Evolutionary conservation across 768 basidiomycete genomes (phyloP).

Genomic region (Suillus luteus): DNA sequence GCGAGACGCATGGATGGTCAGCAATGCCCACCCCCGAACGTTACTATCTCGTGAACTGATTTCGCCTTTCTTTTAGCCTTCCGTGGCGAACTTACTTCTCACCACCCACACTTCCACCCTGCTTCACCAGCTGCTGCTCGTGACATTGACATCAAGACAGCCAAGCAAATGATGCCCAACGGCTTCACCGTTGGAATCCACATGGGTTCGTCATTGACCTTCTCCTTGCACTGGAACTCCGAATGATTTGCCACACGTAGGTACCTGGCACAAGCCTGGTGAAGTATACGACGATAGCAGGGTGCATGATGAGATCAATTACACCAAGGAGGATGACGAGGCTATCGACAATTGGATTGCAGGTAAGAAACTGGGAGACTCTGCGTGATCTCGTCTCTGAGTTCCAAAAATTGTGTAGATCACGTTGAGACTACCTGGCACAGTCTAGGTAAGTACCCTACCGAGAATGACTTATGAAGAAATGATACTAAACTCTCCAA

Average conservation of each 20-base stretch:
- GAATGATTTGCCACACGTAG: conserved; percentile 17
- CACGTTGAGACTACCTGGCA: conserved; percentile 83
- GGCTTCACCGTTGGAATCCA: conserved; percentile 70
- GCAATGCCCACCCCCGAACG: conserved; percentile 9
- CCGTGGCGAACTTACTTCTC: conserved; percentile 72
- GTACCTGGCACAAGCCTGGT: conserved; percentile 60
- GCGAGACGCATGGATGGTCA: conserved; percentile 71
- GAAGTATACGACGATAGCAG: conserved; percentile 55
- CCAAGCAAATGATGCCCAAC: conserved; percentile 60
- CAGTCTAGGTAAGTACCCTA: conserved; percentile 48
- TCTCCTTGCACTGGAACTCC: neutral
- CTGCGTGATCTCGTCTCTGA: conserved; percentile 3
- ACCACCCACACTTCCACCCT: conserved; percentile 76
- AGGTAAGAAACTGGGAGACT: conserved; percentile 20
- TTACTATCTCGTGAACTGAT: conserved; percentile 4
- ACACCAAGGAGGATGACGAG: conserved; percentile 66
- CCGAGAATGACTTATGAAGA: conserved; percentile 19
- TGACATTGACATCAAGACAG: conserved; percentile 71
- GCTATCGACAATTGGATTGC: conserved; percentile 74
- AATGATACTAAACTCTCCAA: neutral
- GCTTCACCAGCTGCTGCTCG: conserved; percentile 57
- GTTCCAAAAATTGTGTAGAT: conserved; percentile 28
- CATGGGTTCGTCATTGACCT: conserved; percentile 48
- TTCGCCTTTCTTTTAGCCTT: conserved; percentile 42
- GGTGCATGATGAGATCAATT: conserved; percentile 66